Conservation (phyloP, 192 early-diverging fungal genomes). For the Physocladia obscura region DNA sequence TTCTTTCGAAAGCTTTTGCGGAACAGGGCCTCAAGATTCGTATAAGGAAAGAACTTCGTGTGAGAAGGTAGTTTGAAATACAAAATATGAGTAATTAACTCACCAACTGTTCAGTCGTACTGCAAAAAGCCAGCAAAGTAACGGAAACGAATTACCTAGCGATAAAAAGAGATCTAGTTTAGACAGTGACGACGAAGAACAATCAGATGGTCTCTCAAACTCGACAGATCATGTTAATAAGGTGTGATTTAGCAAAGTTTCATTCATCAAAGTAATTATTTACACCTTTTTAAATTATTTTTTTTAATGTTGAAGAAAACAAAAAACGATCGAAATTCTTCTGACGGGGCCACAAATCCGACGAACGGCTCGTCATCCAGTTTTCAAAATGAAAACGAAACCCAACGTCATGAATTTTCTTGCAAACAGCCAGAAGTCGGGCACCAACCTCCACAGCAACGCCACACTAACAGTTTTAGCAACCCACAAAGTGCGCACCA, state of each 20-base stretch:
- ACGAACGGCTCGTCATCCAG: no score
- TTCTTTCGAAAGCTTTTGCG: conserved; percentile 85
- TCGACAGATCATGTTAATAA: conserved; percentile 15
- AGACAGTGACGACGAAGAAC: conserved; percentile 23
- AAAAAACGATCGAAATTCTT: no score
- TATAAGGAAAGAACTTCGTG: conserved; percentile 80
- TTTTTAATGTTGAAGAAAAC: no score
- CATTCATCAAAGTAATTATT: no score
- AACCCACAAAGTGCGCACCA: no score
- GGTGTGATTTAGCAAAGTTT: no score
- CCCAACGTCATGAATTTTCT: no score
- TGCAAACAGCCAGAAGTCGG: background rate
- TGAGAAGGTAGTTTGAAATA: conserved; percentile 24
- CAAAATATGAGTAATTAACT: background rate
- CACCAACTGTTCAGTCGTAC: background rate
- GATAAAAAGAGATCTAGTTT: background rate
- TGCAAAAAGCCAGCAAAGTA: background rate
- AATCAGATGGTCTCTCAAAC: conserved; percentile 1
- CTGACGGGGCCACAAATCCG: no score
- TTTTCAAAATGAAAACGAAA: no score
- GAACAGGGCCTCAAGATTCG: conserved; percentile 95
- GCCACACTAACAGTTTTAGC: no score
- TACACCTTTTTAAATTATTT: no score
- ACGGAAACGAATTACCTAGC: background rate
- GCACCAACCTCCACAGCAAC: no score